Evolutionary conservation across 345 rosid genomes (phyloP).

Genomic region (Gossypium turneri): DNA sequence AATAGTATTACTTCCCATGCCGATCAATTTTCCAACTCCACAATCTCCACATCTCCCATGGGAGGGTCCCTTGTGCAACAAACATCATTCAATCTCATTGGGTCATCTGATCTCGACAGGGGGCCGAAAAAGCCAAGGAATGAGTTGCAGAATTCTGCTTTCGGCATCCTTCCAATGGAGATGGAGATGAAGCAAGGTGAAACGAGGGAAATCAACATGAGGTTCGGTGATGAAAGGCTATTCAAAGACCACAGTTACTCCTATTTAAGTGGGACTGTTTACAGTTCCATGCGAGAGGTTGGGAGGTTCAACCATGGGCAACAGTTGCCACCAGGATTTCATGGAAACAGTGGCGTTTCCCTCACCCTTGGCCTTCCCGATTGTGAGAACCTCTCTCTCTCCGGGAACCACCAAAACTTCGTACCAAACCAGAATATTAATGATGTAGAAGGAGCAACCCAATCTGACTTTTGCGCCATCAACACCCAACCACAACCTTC

Average conservation of each 20-base stretch:
- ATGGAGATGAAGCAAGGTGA: conserved; percentile 33
- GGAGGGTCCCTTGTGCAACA: conserved; percentile 27
- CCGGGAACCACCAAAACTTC: conserved; percentile 39
- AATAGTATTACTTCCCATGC: conserved; percentile 3
- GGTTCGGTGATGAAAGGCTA: conserved; percentile 26
- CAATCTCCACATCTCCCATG: conserved; percentile 32
- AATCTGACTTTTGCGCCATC: conserved; percentile 32
- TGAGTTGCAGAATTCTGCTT: conserved; percentile 28
- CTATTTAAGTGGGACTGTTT: conserved; percentile 5
- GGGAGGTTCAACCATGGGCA: conserved; percentile 41
- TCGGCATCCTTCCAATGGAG: conserved; percentile 33
- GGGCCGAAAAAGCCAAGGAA: conserved; percentile 42
- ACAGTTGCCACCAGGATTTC: conserved; percentile 21
- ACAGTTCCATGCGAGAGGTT: conserved; percentile 30
- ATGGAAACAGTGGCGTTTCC: conserved; percentile 43
- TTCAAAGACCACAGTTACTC: conserved; percentile 22
- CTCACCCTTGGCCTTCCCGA: conserved; percentile 66
- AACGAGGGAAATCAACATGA: conserved; percentile 17
- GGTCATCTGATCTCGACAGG: conserved; percentile 33
- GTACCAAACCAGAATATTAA: conserved; percentile 38
- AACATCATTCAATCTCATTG: conserved; percentile 33
- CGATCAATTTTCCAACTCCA: conserved; percentile 28
- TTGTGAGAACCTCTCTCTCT: conserved; percentile 36
- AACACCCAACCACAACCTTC: conserved; percentile 29
- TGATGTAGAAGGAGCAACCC: conserved; percentile 35